A percentile compares a stretch with the other conserved stretches of the same genome.
These are phyloP conservation scores for Pseudogymnoascus sp. DNA, from an alignment of 2,329 filamentous ascomycete genomes.

Conservation along the genomic window DNA sequence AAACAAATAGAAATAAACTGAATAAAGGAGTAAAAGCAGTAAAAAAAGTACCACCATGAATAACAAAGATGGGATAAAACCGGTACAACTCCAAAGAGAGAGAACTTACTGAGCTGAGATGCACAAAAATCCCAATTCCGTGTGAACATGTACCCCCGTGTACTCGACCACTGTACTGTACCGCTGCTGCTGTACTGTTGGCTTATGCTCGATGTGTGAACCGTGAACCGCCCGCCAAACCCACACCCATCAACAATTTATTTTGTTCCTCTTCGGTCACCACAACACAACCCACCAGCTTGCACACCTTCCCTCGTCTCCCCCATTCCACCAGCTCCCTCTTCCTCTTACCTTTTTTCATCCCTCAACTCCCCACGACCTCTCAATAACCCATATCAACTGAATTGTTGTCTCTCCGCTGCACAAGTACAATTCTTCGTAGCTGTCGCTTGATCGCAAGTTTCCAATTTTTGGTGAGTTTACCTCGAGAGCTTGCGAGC, in stretches of 20 bases:
- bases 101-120: background rate
- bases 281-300: constrained; percentile 16
- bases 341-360: background rate
- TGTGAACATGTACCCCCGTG: background rate
- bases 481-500: background rate
- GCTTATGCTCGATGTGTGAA: background rate
- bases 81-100: background rate
- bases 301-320: constrained; percentile 12
- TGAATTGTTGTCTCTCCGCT: background rate
- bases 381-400: background rate
- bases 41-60: background rate
- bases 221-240: constrained; percentile 3
- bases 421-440: background rate
- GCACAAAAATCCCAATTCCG: background rate
- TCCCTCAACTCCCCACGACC: constrained; percentile 2
- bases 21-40: background rate
- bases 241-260: constrained; percentile 16
- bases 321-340: background rate
- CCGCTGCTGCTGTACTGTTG: background rate
- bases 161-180: background rate
- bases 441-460: background rate
- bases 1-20: background rate
- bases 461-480: constrained; percentile 7
- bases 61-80: background rate
- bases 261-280: constrained; percentile 17